A percentile compares a stretch with the other conserved stretches of the same genome.
Evolutionary conservation across 2,329 filamentous ascomycete species (phyloP).

Genomic region (Fonsecaea multimorphosa): DNA sequence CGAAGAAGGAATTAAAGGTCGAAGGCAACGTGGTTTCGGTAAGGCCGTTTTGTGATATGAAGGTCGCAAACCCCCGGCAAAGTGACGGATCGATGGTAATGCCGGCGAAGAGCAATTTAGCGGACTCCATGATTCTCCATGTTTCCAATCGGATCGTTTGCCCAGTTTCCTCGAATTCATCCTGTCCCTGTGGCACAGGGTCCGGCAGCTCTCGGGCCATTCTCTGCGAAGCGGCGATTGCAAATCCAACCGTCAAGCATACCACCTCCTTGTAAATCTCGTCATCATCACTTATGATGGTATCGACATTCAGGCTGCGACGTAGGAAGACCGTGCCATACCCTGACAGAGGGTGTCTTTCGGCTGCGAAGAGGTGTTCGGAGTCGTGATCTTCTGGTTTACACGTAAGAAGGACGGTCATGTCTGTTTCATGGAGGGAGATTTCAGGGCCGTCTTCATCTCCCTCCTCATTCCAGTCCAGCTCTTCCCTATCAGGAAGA

Average conservation of each 20-base stretch:
- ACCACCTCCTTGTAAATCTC: neutral
- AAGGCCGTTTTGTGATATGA: neutral
- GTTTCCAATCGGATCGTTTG: neutral
- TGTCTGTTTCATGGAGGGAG: neutral
- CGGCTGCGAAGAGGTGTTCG: neutral
- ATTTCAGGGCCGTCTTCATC: neutral
- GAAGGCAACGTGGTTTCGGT: neutral
- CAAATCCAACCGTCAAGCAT: neutral
- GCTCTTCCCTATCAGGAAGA: neutral
- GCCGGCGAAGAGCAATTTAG: neutral
- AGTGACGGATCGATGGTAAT: neutral
- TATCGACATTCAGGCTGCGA: neutral
- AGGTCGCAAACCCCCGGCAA: neutral
- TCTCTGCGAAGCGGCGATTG: neutral
- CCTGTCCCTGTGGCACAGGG: neutral
- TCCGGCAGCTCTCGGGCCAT: neutral
- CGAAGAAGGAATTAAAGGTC: neutral
- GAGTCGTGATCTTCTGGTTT: conserved; percentile 1
- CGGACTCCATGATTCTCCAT: neutral
- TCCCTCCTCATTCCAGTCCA: neutral
- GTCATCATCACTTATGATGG: neutral
- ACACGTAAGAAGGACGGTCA: neutral
- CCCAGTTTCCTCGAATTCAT: neutral
- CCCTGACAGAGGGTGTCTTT: neutral
- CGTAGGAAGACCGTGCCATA: neutral